phyloP scores from a whole-genome alignment of 495 filamentous ascomycete genomes.

The Xylaria longipes region DNA sequence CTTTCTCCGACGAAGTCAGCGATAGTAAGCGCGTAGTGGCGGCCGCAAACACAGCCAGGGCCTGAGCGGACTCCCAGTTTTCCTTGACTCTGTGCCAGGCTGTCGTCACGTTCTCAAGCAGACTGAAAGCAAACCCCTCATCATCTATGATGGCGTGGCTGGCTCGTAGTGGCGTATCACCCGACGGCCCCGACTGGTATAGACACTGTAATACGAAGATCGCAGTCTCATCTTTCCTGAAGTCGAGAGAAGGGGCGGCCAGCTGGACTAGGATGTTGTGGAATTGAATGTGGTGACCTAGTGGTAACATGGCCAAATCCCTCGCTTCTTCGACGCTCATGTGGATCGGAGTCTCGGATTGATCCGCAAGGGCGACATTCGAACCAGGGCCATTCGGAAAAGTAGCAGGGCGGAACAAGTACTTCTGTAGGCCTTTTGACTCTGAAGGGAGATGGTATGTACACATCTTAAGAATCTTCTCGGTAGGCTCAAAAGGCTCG shows the following conservation, averaged over 20 bases:
- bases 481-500: conserved; percentile 23
- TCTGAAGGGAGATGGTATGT: conserved; percentile 41
- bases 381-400: conserved; percentile 40
- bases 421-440: conserved; percentile 42
- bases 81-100: conserved; percentile 43
- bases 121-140: conserved; percentile 19
- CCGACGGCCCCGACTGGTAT: conserved; percentile 53
- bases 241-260: conserved; percentile 50
- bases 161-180: conserved; percentile 17
- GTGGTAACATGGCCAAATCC: conserved; percentile 53
- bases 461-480: conserved; percentile 36
- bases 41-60: conserved; percentile 45
- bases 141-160: conserved; percentile 31
- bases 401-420: conserved; percentile 42
- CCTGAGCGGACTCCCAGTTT: conserved; percentile 58
- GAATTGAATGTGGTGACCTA: conserved; percentile 60
- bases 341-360: conserved; percentile 46
- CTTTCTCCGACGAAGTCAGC: conserved; percentile 29
- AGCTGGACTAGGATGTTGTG: conserved; percentile 62
- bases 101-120: conserved; percentile 34
- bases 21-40: conserved; percentile 48
- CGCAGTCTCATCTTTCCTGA: conserved; percentile 52
- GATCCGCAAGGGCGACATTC: conserved; percentile 55
- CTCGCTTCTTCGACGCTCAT: conserved; percentile 60
- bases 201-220: conserved; percentile 57